These are phyloP conservation scores for Nyctanthes arbortristis DNA, from an alignment of 257 asterid genomes.

Conservation along the genomic window DNA sequence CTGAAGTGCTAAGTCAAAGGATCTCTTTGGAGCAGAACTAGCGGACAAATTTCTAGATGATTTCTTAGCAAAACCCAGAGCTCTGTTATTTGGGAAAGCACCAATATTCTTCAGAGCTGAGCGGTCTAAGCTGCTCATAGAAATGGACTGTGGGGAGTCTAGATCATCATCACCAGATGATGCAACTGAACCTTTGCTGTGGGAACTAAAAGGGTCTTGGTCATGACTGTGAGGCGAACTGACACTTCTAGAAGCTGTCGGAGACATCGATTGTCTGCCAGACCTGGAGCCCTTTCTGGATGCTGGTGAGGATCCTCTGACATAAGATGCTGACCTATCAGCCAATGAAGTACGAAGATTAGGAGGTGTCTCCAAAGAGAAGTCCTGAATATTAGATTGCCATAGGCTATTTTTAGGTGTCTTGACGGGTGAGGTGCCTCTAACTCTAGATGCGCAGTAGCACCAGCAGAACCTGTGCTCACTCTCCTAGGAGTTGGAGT, in stretches of 20 bases:
- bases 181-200: conserved; percentile 79
- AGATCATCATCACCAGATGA: conserved; percentile 92
- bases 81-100: conserved; percentile 48
- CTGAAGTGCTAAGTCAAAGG: conserved; percentile 80
- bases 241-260: conserved; percentile 80
- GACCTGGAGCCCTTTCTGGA: conserved; percentile 74
- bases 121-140: conserved; percentile 55
- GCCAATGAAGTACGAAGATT: conserved; percentile 95
- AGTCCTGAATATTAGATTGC: conserved; percentile 86
- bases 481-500: conserved; percentile 75
- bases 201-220: conserved; percentile 66
- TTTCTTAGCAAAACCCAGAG: conserved; percentile 59
- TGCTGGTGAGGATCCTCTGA: conserved; percentile 96
- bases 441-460: conserved; percentile 51
- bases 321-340: conserved; percentile 90
- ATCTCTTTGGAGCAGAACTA: conserved; percentile 86
- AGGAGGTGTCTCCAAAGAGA: conserved; percentile 89
- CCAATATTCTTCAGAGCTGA: conserved; percentile 53
- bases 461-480: conserved; percentile 69
- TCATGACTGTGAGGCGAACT: conserved; percentile 80
- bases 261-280: conserved; percentile 92
- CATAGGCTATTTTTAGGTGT: conserved; percentile 77
- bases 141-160: conserved; percentile 68
- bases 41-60: conserved; percentile 55
- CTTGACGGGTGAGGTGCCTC: conserved; percentile 84